phyloP scores from a whole-genome alignment of 2,329 filamentous ascomycete species.

The Colletotrichum lupini region DNA sequence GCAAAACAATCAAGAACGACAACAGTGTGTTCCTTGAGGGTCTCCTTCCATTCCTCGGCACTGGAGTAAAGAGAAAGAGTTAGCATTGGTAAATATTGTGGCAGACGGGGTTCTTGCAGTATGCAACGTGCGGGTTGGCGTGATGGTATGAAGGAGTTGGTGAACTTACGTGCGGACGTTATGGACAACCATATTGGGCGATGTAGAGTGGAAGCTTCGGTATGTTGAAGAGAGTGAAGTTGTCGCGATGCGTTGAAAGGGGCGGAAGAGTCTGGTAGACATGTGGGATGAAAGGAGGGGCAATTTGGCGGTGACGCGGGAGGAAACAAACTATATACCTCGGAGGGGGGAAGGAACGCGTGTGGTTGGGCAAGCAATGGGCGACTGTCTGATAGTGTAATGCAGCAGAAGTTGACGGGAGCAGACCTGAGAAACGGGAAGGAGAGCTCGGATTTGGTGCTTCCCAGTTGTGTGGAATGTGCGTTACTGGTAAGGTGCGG shows the following conservation, averaged over 20 bases:
- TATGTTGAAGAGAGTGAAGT: background rate
- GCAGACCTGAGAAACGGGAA: background rate
- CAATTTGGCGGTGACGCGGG: background rate
- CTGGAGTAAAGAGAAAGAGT: too few species aligned
- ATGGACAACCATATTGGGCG: conserved; percentile 57
- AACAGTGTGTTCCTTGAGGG: conserved; percentile 62
- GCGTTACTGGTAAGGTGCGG: background rate
- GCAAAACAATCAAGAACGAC: conserved; percentile 90
- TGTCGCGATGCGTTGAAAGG: conserved; percentile 31
- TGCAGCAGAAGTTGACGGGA: background rate
- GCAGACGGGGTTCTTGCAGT: too few species aligned
- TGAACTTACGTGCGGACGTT: conserved; percentile 46
- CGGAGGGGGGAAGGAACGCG: background rate
- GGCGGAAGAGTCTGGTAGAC: conserved; percentile 27
- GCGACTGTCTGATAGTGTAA: conserved; percentile 2
- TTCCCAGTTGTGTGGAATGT: background rate
- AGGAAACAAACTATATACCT: conserved; percentile 26
- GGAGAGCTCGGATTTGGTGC: background rate
- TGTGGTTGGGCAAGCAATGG: conserved; percentile 22
- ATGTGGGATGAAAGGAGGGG: conserved; percentile 20
- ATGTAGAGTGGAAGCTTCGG: conserved; percentile 49
- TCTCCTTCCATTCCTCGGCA: conserved; percentile 41
- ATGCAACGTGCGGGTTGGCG: too few species aligned
- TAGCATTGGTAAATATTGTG: too few species aligned
- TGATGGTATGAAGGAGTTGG: too few species aligned